A percentile compares a stretch with the other conserved stretches of the same genome.
Evolutionary conservation across 73 alveolate species (phyloP).

Genomic region (Paramecium primaurelia): DNA sequence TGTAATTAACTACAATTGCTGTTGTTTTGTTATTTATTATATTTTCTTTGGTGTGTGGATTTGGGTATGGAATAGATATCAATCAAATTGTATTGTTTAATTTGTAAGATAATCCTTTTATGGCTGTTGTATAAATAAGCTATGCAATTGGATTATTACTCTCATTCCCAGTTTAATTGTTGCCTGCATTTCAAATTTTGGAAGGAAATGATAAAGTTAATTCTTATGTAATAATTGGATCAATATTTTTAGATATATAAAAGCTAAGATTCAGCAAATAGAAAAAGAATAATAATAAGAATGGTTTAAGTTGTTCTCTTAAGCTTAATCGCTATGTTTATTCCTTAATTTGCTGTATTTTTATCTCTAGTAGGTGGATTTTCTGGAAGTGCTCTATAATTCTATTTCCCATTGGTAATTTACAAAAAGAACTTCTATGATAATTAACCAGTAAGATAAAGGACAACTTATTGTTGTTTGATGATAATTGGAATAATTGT

Average conservation of each 20-base stretch:
- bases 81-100: constrained; percentile 41
- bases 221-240: background rate
- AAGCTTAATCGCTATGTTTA: background rate
- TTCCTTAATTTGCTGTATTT: constrained; percentile 56
- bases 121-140: background rate
- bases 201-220: constrained; percentile 5
- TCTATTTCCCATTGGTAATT: constrained; percentile 24
- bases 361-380: constrained; percentile 49
- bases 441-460: background rate
- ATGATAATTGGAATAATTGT: background rate
- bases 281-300: background rate
- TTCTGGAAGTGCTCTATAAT: constrained; percentile 47
- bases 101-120: background rate
- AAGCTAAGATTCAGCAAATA: background rate
- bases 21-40: constrained; percentile 12
- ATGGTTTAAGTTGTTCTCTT: constrained; percentile 20
- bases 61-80: constrained; percentile 41
- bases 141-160: constrained; percentile 57
- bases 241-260: background rate
- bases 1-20: background rate
- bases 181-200: constrained; percentile 44
- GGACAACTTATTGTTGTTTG: background rate
- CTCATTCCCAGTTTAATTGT: constrained; percentile 45
- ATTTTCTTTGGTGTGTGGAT: constrained; percentile 39
- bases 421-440: background rate